Percentiles rank a stretch among this genome's conserved stretches.
phyloP scores from a whole-genome alignment of 2,329 filamentous ascomycete genomes.

The Aspergillus vadensis region DNA sequence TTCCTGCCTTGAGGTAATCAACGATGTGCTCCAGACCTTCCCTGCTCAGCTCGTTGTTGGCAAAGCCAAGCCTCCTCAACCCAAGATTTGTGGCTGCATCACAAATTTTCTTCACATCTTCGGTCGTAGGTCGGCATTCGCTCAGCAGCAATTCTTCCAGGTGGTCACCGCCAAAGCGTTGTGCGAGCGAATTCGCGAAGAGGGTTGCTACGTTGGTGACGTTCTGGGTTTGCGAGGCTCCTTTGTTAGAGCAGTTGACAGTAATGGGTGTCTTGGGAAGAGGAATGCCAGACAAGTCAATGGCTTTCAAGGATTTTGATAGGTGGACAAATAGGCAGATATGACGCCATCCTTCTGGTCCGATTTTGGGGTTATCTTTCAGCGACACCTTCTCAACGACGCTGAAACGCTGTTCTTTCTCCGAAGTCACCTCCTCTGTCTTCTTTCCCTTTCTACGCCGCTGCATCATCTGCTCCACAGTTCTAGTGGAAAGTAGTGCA shows the following conservation, averaged over 20 bases:
- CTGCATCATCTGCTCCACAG: constrained; percentile 59
- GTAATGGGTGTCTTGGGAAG: constrained; percentile 60
- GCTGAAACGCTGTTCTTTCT: constrained; percentile 52
- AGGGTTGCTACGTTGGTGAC: constrained; percentile 62
- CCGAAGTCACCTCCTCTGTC: constrained; percentile 31
- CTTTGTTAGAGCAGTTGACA: constrained; percentile 27
- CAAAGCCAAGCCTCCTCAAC: constrained; percentile 76
- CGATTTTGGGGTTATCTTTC: constrained; percentile 85
- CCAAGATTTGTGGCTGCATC: constrained; percentile 79
- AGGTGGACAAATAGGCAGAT: constrained; percentile 88
- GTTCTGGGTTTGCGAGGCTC: constrained; percentile 18
- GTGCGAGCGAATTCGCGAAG: constrained; percentile 72
- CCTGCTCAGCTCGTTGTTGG: constrained; percentile 74
- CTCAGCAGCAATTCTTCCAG: constrained; percentile 83
- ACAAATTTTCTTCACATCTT: constrained; percentile 74
- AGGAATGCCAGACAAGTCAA: constrained; percentile 82
- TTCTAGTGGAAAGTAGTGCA: constrained; percentile 78
- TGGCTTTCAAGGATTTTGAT: constrained; percentile 78
- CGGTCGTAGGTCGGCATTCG: constrained; percentile 71
- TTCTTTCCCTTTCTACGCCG: constrained; percentile 48
- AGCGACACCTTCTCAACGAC: constrained; percentile 84
- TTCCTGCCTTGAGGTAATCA: constrained; percentile 71
- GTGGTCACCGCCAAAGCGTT: constrained; percentile 72
- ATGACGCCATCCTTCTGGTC: constrained; percentile 85
- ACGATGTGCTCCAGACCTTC: constrained; percentile 75